phyloP scores from a whole-genome alignment of 148 eudicot species.

The Nepenthes mirabilis region DNA sequence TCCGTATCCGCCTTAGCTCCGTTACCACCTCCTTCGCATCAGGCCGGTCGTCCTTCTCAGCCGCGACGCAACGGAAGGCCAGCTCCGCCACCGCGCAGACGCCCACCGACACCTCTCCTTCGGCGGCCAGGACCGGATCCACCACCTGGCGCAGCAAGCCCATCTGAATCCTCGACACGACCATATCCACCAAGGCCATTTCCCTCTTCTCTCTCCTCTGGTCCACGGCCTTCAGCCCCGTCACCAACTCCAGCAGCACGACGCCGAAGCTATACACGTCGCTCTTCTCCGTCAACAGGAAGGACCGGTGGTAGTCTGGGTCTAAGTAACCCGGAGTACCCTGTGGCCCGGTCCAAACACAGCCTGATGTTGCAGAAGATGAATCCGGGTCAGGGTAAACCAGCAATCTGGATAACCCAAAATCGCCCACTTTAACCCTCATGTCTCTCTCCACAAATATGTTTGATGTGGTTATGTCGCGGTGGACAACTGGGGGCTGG shows the following conservation, averaged over 20 bases:
- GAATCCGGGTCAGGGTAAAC: slow-evolving; percentile 23
- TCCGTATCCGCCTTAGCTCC: slow-evolving; percentile 63
- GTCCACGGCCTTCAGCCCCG: slow-evolving; percentile 84
- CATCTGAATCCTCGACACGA: slow-evolving; percentile 51
- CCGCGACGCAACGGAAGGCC: slow-evolving; percentile 80
- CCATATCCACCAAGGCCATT: slow-evolving; percentile 50
- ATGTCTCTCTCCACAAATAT: slow-evolving; percentile 72
- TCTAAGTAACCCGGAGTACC: slow-evolving; percentile 92
- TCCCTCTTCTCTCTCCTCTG: slow-evolving; percentile 44
- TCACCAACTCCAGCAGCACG: slow-evolving; percentile 59
- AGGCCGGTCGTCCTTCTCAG: slow-evolving; percentile 85
- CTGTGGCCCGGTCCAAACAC: slow-evolving; percentile 96
- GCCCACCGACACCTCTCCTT: slow-evolving; percentile 36
- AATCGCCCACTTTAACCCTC: slow-evolving; percentile 80
- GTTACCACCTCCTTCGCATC: slow-evolving; percentile 68
- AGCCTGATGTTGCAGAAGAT: slow-evolving; percentile 28
- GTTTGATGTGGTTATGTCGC: slow-evolving; percentile 76
- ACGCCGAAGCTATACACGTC: slow-evolving; percentile 90
- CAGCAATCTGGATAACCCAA: slow-evolving; percentile 73
- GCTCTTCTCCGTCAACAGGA: slow-evolving; percentile 77
- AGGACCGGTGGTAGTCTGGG: slow-evolving; percentile 74
- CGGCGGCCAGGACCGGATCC: slow-evolving; percentile 37
- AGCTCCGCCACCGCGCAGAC: slow-evolving; percentile 76
- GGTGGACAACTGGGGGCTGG: slow-evolving; percentile 70
- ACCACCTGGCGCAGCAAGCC: slow-evolving; percentile 45